Evolutionary conservation across 495 filamentous ascomycete species (phyloP), one percentile per base, ranked within the genome.

Genomic region (Sordaria brevicollis): DNA sequence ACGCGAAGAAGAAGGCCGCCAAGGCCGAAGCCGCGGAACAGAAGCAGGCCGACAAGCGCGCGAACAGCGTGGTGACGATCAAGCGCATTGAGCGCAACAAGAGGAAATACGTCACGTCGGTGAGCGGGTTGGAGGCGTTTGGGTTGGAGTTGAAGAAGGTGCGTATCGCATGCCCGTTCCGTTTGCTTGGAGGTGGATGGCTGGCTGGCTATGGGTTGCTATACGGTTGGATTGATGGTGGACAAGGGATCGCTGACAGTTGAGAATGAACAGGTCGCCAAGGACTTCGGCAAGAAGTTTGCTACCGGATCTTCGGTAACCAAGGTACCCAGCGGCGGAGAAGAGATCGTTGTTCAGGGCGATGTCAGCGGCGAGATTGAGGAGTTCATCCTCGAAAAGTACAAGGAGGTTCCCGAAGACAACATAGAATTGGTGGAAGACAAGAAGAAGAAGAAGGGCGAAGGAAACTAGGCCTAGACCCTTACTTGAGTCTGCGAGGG

Each of bases 41-140:
- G 66, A 92, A 93, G 74, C 90, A 93, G 65, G 87, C 88, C 17
- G 91, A 93, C 75, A 86, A 85, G 74, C 91, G 91, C 71, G 91
- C 91, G 21, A 86, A 89, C 67, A 90, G 90, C 65, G 93, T 94
- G 76, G 84, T 99, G 33, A 87, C 86, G 67, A 96, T 99, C 79
- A 97, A 97, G 86, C 91, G 96, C 3, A 92, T 99, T 67, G 95
- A 99, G 84, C 88, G 95, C 66, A 97, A 96, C 82, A 99, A 99
- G 85, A 87, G 95, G 72, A 99, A 99, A 81, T 93, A 89, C 75
- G 93, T 98, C 39, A 99, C 94, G 3, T 89, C 93, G 17, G 88
- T 98, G n/a, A 85, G 86, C 0, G 95, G 95, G 1, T 81, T 99
- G 25, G 95, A 98, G 79, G 89, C 90, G 1, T 94, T 96, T 73